Base-by-base conservation (phyloP, 1,284 basidiomycete genomes). In the Anthracocystis setariae region DNA sequence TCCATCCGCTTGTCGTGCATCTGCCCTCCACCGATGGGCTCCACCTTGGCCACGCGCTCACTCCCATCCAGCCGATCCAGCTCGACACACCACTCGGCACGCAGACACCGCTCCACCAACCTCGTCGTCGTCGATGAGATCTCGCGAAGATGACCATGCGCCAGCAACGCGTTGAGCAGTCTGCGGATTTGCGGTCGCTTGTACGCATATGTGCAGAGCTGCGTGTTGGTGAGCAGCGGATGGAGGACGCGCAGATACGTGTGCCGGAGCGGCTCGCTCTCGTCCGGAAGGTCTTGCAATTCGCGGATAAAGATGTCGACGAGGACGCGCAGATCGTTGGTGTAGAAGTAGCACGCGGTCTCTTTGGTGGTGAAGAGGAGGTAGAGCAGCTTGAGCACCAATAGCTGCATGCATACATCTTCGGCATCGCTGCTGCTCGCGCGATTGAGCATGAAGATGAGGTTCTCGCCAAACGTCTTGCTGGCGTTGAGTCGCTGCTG, bases 391-490 rank as follows among this genome's bases (percentile, higher is more conserved):
- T 99, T 99, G 76, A 99, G 86, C 50, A 98, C 90, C 43, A 98
- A 87, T 12, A 98, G 85, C 77, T 97, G 94, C 89, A 96, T 92
- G 85, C 93, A 97, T 20, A 93, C 85, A 74, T 94, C 95, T 77
- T 98, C 94, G 2, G 91, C 67, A 33, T 75, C 72, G 4, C 64
- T 58, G 45, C 73, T 73, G 15, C 73, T 74, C 0, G 94, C 92
- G 61, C 95, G 89, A 80, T 99, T 98, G 40, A 99, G 86, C 91
- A 98, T 98, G 83, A 97, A 99, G 68, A 98, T 97, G 86, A 98
- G 88, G 79, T 98, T 98, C 85, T 95, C 94, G 15, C 94, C 94
- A 83, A 98, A 97, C 0, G 95, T 97, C 85, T 93, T 93, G 84
- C 90, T 92, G 12, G 88, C 89, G 8, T 91, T 90, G 33, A 93